Evolutionary conservation across 805 yeast species (phyloP).

Genomic region (Yamadazyma ubonensis): DNA sequence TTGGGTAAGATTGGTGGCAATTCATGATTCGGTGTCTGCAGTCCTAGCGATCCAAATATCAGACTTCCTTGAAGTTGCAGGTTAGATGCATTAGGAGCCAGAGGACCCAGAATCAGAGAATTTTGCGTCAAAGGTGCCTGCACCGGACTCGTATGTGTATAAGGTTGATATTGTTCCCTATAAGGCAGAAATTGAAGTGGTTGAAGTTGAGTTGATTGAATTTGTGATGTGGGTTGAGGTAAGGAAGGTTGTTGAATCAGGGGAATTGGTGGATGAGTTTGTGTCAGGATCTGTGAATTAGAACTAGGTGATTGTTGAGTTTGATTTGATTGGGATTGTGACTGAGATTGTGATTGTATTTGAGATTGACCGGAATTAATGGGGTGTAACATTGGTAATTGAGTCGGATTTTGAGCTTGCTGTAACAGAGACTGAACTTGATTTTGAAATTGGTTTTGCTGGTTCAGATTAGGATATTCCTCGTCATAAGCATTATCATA

Average conservation of each 20-base stretch:
- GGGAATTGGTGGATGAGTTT: not conserved
- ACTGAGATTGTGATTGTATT: not conserved
- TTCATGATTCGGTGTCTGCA: slow-evolving; percentile 7
- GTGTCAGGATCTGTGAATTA: not conserved
- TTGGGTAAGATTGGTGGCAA: slow-evolving; percentile 12
- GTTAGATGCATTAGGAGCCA: not conserved
- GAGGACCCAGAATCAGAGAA: not conserved
- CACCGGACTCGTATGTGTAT: not conserved
- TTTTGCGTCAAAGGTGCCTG: not conserved
- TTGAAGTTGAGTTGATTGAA: not conserved
- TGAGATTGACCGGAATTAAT: no score
- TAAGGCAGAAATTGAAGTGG: not conserved
- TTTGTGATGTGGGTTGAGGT: not conserved
- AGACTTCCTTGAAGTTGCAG: no score
- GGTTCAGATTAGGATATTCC: not conserved
- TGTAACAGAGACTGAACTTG: not conserved
- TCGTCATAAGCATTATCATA: slow-evolving; percentile 1
- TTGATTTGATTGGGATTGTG: not conserved
- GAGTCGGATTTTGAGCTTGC: not conserved
- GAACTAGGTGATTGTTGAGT: not conserved
- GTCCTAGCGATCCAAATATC: no score
- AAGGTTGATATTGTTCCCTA: slow-evolving; percentile 1
- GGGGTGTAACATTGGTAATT: not conserved
- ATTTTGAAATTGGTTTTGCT: not conserved
- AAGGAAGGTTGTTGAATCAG: not conserved